Evolutionary conservation across 2,329 filamentous ascomycete genomes (phyloP), one percentile per base, ranked within the genome.

Genomic region (Pestalotiopsis sp.): DNA sequence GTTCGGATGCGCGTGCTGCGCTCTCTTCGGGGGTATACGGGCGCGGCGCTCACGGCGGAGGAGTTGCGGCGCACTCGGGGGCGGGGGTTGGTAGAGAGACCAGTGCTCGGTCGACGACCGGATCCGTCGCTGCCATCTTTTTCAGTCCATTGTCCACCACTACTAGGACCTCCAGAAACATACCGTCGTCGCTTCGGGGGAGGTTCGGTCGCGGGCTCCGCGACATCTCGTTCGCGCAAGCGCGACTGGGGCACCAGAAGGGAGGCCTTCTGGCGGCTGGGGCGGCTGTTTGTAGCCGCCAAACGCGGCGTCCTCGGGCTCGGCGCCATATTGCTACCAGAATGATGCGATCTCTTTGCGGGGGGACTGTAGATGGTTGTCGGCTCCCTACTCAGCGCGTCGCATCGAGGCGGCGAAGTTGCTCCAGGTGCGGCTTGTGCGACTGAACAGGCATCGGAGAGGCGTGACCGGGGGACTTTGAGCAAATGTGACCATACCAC

Each of bases 151-250:
- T 94, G 86, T 23, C 94, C 94, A 68, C 94, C 94, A 60, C 94
- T 94, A 52, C 93, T 94, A 68, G 93, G 92, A 3, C 94, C 94
- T 62, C 94, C 94, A 41, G 95, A 93, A 62, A 97, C 88, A 82
- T 97, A 98, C 80, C 90, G 88, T 73, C 91, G 87, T 77, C 88
- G 89, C 81, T 94, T 94, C 1, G 85, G 85, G 13, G 91, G 90
- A 31, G 91, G 90, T 73, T 92, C 91, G 62, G 85, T 83, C 57
- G 78, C 79, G 31, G 79, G 75, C 9, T 75, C 77, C 69, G 78
- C 77, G 39, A 77, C 71, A 75, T 80, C 70, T 75, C 78, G 71
- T 74, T 79, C 70, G 76, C 77, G 71, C 77, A 78, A 74, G 70
- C 69, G 39, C 11, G 68, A 68, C 25, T 66, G 41, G 14, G 69